Percentiles rank a stretch among this genome's conserved stretches.
Conservation (phyloP, 2,329 filamentous ascomycete genomes). For the Aureobasidium zeae region DNA sequence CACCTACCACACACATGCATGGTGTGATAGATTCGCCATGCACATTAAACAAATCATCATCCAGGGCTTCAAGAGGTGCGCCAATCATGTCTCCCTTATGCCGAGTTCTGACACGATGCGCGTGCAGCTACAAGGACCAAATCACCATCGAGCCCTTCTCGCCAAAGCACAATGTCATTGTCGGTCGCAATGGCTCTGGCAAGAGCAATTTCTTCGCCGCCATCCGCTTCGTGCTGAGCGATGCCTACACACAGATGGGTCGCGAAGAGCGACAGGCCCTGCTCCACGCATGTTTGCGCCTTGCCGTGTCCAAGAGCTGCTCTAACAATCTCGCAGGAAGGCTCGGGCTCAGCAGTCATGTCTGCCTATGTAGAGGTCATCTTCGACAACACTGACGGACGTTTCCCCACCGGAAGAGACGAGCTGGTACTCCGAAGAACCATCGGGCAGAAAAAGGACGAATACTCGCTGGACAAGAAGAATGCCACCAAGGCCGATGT, state of each 20-base stretch:
- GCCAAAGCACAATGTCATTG: constrained; percentile 93
- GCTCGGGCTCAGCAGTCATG: constrained; percentile 95
- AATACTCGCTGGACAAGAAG: constrained; percentile 95
- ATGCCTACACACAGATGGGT: constrained; percentile 93
- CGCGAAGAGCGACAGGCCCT: constrained; percentile 92
- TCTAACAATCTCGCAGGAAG: constrained; percentile 49
- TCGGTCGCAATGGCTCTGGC: constrained; percentile 96
- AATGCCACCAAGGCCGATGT: constrained; percentile 92
- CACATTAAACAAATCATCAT: constrained; percentile 99
- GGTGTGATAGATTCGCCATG: no score
- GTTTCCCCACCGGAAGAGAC: constrained; percentile 85
- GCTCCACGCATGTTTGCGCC: constrained; percentile 56
- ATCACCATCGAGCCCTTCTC: constrained; percentile 98
- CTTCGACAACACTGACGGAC: constrained; percentile 94
- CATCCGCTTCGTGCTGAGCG: constrained; percentile 94
- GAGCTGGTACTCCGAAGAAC: constrained; percentile 87
- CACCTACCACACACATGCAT: no score
- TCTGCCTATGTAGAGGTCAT: constrained; percentile 99
- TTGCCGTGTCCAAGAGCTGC: not conserved
- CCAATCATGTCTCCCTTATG: not conserved
- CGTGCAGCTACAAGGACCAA: constrained; percentile 89
- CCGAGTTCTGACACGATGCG: constrained; percentile 4
- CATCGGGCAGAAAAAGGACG: constrained; percentile 95
- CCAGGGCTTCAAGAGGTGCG: constrained; percentile 96
- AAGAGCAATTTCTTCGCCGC: constrained; percentile 99